Base-by-base conservation (phyloP, 441 rosid species). In the Populus hybrid region DNA sequence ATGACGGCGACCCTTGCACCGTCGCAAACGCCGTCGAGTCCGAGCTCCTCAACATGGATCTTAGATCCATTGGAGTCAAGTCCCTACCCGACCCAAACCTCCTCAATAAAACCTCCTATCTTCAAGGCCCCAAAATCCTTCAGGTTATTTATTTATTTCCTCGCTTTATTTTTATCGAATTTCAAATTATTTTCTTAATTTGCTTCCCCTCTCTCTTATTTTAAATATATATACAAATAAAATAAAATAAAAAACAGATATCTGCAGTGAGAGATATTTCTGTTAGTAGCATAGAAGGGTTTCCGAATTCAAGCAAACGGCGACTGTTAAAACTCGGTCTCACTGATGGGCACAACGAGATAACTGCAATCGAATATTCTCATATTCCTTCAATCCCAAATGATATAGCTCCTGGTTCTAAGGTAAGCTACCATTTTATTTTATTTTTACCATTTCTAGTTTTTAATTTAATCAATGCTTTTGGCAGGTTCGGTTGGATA, bases 391-490 rank as follows among this genome's bases (percentile, higher is more conserved):
- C 89, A 20, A 80, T 95, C 78, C 83, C 83, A 20, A 85, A 76
- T 38, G 92, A 91, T 84, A 84, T 91, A 68, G 85, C 86, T 86
- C 96, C 98, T 72, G 96, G 99, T 81, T 83, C 94, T 73, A 95
- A 95, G 98, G 99, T 95, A 88, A 78, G 76, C 11, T 78, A 54
- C 61, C 61, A 54, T 36, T n/a, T 16, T 76, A n/a, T 46, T n/a
- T 18, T 70, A 54, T 18, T 40, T 59, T 61, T 16, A 16, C 6
- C 18, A 18, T 67, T 24, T 26, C 12, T 67, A 67, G 14, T 12
- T 20, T 30, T 9, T 81, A 69, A 78, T 26, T 79, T 23, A 78
- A 21, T 69, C 64, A 14, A 40, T 35, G 4, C 76, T 10, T 24
- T 81, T 85, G 79, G 84, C 85, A 95, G 98, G 88, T 95, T 65